A percentile compares a stretch with the other conserved stretches of the same genome.
These are phyloP conservation scores for Agroathelia rolfsii DNA, from an alignment of 1,284 basidiomycete genomes.

Conservation along the genomic window DNA sequence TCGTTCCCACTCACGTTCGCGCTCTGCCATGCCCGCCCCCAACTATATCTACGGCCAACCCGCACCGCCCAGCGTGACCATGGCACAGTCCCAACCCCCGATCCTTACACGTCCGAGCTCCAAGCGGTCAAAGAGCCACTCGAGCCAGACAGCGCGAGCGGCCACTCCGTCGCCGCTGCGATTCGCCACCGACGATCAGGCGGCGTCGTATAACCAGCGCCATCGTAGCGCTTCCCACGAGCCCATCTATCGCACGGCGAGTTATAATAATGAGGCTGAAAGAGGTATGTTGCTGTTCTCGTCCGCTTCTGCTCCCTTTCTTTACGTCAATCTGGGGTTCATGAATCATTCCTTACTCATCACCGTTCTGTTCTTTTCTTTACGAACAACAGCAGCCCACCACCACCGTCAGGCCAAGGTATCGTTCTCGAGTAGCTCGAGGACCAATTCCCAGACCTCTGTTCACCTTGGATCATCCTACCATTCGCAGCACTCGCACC, in stretches of 20 bases:
- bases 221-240: constrained; percentile 12
- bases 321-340: too few relatives aligned
- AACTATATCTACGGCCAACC: constrained; percentile 12
- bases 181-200: constrained; percentile 21
- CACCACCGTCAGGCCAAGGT: constrained; percentile 18
- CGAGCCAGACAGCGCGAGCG: constrained; percentile 21
- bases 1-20: constrained; percentile 20
- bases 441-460: constrained; percentile 38
- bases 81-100: constrained; percentile 14
- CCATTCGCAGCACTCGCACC: constrained; percentile 7
- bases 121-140: constrained; percentile 23
- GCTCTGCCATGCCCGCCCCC: constrained; percentile 15
- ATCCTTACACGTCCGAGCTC: constrained; percentile 14
- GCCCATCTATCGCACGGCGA: not conserved
- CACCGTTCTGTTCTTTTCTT: constrained; percentile 10
- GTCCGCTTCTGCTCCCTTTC: not conserved
- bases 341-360: too few relatives aligned
- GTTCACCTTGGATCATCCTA: constrained; percentile 24
- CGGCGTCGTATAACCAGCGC: constrained; percentile 20
- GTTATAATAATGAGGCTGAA: constrained; percentile 3
- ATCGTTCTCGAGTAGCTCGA: constrained; percentile 28
- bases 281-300: not conserved
- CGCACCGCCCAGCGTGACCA: constrained; percentile 13
- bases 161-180: constrained; percentile 26
- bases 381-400: constrained; percentile 11